Base-by-base conservation (phyloP, 2,329 filamentous ascomycete species). In the Parastagonospora avenae region DNA sequence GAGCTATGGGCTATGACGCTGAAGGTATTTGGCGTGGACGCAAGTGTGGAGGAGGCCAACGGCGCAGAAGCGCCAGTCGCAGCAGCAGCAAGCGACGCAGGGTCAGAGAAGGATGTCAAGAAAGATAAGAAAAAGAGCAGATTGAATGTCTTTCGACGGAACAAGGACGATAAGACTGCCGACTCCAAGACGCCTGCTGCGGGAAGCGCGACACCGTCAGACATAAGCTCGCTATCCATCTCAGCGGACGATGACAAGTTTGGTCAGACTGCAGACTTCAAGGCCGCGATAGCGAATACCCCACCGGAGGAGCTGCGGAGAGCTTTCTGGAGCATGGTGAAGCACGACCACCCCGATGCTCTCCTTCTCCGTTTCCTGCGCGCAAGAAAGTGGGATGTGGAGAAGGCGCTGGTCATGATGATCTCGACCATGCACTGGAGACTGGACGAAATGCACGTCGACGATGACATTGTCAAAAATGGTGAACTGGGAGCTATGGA, bases 391-490 rank as follows among this genome's bases (percentile, higher is more conserved):
- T 99, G 94, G 94, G 91, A 99, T 68, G 86, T 96, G 14, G 88
- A 96, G 44, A 92, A 91, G 71, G 94, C 94, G 4, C 81, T 97
- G 24, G 83, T 96, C 60, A 99, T 99, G 94, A 78, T 97, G 73
- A 83, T 99, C 37, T 91, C 91, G 2, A 96, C 94, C 0, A 90
- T 97, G 84, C 89, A 91, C 72, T 99, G 94, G 94, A 86, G 94
- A 59, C 77, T 86, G 49, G 80, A 83, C 32, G 91, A 96, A 52
- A 88, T 94, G 81, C 86, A 91, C 63, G 90, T 97, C 15, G 94
- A 99, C 68, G 87, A 90, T 51, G 90, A 96, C 62, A 88, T 99
- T 63, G 90, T 79, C 43, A 61, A 68, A 29, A 57, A 66, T 10
- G 75, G 77, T 53, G 74, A 79, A 54, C 59, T 81, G 27, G 55